A percentile compares a stretch with the other conserved stretches of the same genome.
phyloP scores from a whole-genome alignment of 208 protist genomes.

The Acanthamoeba polyphaga region DNA sequence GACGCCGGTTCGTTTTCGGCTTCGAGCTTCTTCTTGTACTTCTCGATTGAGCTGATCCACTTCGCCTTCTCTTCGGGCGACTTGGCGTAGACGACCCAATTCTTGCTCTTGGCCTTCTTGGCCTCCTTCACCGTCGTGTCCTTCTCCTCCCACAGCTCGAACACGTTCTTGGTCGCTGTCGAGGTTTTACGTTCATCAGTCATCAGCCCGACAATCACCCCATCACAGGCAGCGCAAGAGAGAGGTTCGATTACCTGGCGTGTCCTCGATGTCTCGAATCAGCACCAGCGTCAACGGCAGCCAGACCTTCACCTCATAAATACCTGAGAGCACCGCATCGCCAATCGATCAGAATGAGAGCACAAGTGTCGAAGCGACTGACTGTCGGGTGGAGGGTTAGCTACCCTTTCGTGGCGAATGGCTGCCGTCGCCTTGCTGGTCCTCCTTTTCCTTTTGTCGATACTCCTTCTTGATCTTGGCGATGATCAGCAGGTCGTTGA shows the following conservation, averaged over 20 bases:
- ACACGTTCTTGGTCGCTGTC: slow-evolving; percentile 41
- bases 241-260: not conserved
- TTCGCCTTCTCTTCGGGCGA: slow-evolving; percentile 37
- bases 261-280: slow-evolving; percentile 49
- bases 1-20: not conserved
- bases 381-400: not conserved
- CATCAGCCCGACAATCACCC: not conserved
- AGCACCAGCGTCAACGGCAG: not conserved
- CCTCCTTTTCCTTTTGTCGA: not conserved
- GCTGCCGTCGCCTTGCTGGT: not conserved
- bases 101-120: slow-evolving; percentile 49
- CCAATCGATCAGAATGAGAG: not conserved
- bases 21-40: slow-evolving; percentile 42
- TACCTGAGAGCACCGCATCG: not conserved
- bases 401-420: slow-evolving; percentile 22
- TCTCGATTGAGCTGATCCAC: slow-evolving; percentile 55
- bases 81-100: slow-evolving; percentile 51
- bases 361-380: not conserved
- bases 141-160: slow-evolving; percentile 48
- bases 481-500: slow-evolving; percentile 64
- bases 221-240: not conserved
- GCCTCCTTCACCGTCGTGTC: slow-evolving; percentile 4
- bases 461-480: slow-evolving; percentile 53
- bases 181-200: not conserved
- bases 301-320: slow-evolving; percentile 62